These are phyloP conservation scores for Myrica gale DNA, from an alignment of 306 rosid genomes.

Conservation along the genomic window DNA sequence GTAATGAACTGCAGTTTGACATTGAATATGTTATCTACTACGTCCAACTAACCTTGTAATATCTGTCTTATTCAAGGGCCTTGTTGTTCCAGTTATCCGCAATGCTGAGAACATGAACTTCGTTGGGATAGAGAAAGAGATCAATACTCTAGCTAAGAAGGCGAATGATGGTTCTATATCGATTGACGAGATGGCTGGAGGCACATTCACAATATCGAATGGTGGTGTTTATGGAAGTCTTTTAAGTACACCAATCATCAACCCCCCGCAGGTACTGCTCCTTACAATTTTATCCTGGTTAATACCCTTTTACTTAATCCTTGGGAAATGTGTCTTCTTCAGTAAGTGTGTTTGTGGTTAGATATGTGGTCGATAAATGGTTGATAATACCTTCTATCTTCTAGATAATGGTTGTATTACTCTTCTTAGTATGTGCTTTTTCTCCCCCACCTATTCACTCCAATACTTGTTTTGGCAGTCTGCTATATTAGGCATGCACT, in stretches of 20 bases:
- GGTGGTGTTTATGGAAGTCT: constrained; percentile 58
- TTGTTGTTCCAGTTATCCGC: constrained; percentile 50
- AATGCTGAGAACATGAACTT: constrained; percentile 45
- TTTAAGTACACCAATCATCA: constrained; percentile 47
- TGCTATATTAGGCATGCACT: constrained; percentile 55
- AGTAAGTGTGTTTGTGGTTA: not conserved
- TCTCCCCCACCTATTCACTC: not conserved
- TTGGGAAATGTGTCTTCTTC: not conserved
- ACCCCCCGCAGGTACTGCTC: constrained; percentile 47
- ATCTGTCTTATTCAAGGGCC: constrained; percentile 33
- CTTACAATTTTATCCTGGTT: not conserved
- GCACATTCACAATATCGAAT: constrained; percentile 50
- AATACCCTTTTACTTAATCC: not conserved
- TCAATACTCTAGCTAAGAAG: constrained; percentile 51
- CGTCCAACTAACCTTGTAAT: constrained; percentile 7
- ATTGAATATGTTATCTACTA: not conserved
- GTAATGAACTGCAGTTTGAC: not conserved
- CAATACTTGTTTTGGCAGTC: constrained; percentile 30
- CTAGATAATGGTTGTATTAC: not conserved
- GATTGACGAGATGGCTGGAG: constrained; percentile 58
- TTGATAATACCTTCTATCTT: not conserved
- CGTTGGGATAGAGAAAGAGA: constrained; percentile 47
- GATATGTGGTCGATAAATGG: not conserved
- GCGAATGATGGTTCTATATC: constrained; percentile 49
- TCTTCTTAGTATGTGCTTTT: not conserved